phyloP scores from a whole-genome alignment of 2,329 filamentous ascomycete genomes.

The Xylaria sp. region DNA sequence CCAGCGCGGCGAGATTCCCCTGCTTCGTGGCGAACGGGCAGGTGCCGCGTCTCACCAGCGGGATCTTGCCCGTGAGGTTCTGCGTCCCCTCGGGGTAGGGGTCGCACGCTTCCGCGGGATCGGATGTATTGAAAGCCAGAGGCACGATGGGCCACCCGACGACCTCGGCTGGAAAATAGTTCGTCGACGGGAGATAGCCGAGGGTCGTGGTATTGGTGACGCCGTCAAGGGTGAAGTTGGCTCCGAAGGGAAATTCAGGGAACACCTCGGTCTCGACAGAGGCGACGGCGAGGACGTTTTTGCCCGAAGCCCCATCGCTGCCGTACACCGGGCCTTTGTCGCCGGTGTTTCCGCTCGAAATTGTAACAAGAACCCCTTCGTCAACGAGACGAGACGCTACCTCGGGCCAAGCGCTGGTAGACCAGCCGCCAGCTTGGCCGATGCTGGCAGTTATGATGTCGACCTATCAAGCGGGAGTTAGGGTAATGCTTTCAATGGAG shows the following conservation, averaged over 20 bases:
- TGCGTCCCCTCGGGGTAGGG: conserved; percentile 28
- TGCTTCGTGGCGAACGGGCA: conserved; percentile 37
- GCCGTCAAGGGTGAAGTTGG: conserved; percentile 35
- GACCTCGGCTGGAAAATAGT: conserved; percentile 39
- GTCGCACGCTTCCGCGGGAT: conserved; percentile 33
- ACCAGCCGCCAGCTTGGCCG: conserved; percentile 42
- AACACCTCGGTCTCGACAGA: conserved; percentile 42
- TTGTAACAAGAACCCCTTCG: conserved; percentile 51
- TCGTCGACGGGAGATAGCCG: conserved; percentile 41
- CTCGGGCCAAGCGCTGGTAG: conserved; percentile 42
- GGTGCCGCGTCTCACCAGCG: conserved; percentile 40
- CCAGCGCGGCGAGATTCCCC: conserved; percentile 31
- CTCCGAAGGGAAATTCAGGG: conserved; percentile 36
- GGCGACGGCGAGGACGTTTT: conserved; percentile 47
- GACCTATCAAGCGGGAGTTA: conserved; percentile 4
- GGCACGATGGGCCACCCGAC: conserved; percentile 39
- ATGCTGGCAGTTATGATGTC: conserved; percentile 50
- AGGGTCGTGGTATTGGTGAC: conserved; percentile 28
- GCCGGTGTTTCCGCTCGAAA: conserved; percentile 57
- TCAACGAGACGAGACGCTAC: conserved; percentile 45
- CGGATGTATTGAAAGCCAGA: conserved; percentile 32
- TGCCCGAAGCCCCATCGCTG: conserved; percentile 44
- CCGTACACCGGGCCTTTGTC: conserved; percentile 51
- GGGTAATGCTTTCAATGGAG: not conserved
- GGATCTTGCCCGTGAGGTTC: conserved; percentile 29